Base-by-base conservation (phyloP, 306 rosid species). In the Castanopsis chinensis region DNA sequence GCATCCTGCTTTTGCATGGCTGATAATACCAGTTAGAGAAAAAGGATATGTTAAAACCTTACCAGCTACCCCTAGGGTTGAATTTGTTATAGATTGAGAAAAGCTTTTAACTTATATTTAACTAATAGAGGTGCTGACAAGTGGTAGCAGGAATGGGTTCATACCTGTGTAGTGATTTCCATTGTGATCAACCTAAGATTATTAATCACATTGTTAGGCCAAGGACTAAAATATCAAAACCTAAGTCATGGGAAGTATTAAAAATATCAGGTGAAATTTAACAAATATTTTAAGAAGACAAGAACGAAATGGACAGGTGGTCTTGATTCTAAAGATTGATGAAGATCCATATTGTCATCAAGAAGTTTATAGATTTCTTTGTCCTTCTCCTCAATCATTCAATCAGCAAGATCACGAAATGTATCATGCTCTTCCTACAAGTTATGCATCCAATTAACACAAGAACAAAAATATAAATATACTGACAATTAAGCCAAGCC, bases 311-410 rank as follows among this genome's bases (percentile, higher is more conserved):
- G 54, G 85, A 96, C 99, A 1, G 2, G 78, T 70, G 92, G 87
- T 76, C 87, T 90, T 82, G 97, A 91, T 81, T 91, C 91, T 84
- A 90, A 82, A 76, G 93, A 89, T 68, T 76, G 96, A 17, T 85
- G 94, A 71, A 93, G 97, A 87, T 83, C 85, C 83, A 89, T 89
- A 77, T 88, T 96, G 68, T 91, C 97, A 72, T 91, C 94, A 52
- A 87, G 15, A 74, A 96, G 96, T 89, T 90, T 89, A 73, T 94
- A 89, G 85, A 96, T 90, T 87, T 96, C 97, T 56, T 51, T 85
- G 73, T 93, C 99, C 89, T 93, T 96, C 80, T 96, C 98, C 85
- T 87, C 97, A 13, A 90, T 93, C 96, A 90, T 93, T 86, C 80
- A 87, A 86, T 93, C 98, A 77, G 99, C 96, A 82, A 96, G 96